A percentile compares a stretch with the other conserved stretches of the same genome.
Conservation (phyloP, 2,329 filamentous ascomycete genomes). For the Tolypocladium pustulatum region DNA sequence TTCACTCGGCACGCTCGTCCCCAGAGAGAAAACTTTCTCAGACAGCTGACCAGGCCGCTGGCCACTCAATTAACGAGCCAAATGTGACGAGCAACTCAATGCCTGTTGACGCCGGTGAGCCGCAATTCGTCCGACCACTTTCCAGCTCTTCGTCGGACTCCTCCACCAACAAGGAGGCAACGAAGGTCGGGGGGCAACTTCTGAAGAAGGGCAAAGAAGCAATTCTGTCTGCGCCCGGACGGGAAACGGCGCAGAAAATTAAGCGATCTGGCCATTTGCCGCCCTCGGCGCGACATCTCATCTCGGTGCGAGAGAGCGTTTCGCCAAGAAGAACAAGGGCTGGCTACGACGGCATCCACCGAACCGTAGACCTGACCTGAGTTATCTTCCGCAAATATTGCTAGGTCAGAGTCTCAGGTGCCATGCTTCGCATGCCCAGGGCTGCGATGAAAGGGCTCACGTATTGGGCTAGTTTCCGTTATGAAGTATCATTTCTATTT, state of each 20-base stretch:
- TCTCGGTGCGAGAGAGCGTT: background rate
- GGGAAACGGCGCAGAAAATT: background rate
- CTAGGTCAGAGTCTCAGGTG: background rate
- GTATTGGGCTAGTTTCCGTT: background rate
- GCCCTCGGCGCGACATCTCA: background rate
- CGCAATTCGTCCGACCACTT: slow-evolving; percentile 1
- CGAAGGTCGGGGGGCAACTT: background rate
- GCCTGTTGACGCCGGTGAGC: background rate
- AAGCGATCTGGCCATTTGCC: background rate
- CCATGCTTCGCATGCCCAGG: background rate
- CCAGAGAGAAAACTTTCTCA: slow-evolving; percentile 2
- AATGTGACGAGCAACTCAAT: background rate
- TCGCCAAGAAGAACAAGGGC: background rate
- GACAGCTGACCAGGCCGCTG: background rate
- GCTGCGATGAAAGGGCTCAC: background rate
- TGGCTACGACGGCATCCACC: slow-evolving; percentile 21
- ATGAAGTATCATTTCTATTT: background rate
- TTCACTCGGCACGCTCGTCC: slow-evolving; percentile 12
- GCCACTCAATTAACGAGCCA: background rate
- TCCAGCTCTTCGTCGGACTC: slow-evolving; percentile 2
- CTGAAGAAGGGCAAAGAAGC: background rate
- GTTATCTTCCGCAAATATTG: background rate
- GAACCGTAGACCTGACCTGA: slow-evolving; percentile 8
- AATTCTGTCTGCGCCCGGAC: background rate
- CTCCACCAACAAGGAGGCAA: background rate